phyloP scores from a whole-genome alignment of 192 early-diverging fungal species.

The Backusella westeae region DNA sequence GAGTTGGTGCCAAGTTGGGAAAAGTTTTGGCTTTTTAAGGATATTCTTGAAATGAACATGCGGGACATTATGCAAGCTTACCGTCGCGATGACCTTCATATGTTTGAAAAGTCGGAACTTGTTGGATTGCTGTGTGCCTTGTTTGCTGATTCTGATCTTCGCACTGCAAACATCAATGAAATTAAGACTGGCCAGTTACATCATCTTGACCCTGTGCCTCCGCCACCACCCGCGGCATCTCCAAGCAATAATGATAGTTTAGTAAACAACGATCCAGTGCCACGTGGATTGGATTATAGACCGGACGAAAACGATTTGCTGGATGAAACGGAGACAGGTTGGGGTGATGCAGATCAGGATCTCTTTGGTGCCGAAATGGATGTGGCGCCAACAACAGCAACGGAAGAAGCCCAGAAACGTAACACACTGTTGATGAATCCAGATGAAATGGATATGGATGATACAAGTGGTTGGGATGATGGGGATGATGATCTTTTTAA shows the following conservation, averaged over 20 bases:
- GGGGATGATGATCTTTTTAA: slow-evolving; percentile 3
- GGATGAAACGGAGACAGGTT: slow-evolving; percentile 10
- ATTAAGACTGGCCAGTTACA: slow-evolving; percentile 25
- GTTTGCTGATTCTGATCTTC: slow-evolving; percentile 54
- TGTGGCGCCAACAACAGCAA: background rate
- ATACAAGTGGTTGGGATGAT: background rate
- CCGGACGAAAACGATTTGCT: slow-evolving; percentile 3
- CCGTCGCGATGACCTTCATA: slow-evolving; percentile 39
- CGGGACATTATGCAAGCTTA: slow-evolving; percentile 55
- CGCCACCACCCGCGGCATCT: background rate
- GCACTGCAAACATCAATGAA: slow-evolving; percentile 48
- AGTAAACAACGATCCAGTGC: background rate
- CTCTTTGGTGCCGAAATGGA: background rate
- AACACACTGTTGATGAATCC: background rate
- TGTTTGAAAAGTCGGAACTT: slow-evolving; percentile 50
- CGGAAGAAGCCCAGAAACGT: background rate
- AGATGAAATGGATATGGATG: background rate
- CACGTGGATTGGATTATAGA: background rate
- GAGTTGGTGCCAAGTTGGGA: slow-evolving; percentile 37
- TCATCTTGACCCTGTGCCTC: background rate
- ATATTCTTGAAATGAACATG: slow-evolving; percentile 54
- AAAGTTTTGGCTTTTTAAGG: slow-evolving; percentile 49
- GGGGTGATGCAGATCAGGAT: slow-evolving; percentile 26
- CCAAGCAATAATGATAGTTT: background rate
- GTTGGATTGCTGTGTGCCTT: slow-evolving; percentile 48